Evolutionary conservation across 768 basidiomycete genomes (phyloP), one percentile per base, ranked within the genome.

Genomic region (Lentinus brumalis): DNA sequence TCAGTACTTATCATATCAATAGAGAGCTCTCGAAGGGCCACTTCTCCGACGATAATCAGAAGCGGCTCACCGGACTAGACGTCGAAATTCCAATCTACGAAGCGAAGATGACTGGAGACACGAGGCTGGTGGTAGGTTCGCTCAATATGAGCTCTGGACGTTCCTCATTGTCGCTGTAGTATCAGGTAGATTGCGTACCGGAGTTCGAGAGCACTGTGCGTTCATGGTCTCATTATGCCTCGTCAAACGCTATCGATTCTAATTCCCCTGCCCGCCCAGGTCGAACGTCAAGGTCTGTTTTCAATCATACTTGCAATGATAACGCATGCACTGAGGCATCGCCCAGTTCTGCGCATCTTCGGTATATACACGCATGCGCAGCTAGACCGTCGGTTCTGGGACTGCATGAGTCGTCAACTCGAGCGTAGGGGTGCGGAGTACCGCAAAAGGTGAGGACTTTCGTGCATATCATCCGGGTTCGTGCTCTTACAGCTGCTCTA

Each of bases 21-120:
- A 89, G 88, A 66, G 84, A 89, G 61, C 78, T 90, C 12, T 90
- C 88, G 0, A 79, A 80, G 4, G 88, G 87, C 0, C 80, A 83
- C 53, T 89, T 89, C 66, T 87, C 88, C 2, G 76, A 77, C 7
- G 83, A 86, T 59, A 89, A 89, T 60, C 86, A 89, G 60, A 87
- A 86, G 69, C 71, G 80, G 5, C 72, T 89, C 15, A 83, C 76
- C 32, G 77, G 78, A 0, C 53, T 69, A 0, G 70, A 74, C 14
- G 70, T 71, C 14, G 79, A 80, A 0, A 71, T 89, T 4, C 85
- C 87, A 0, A 80, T 89, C 11, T 89, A 79, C 53, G 86, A 87
- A 67, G 88, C 88, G 0, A 88, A 86, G 67, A 83, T 89, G 62
- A 79, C 74, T 50, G 74, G 80, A 2, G 66, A 69, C 31, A 50